Percentiles rank a stretch among this genome's conserved stretches.
Evolutionary conservation across 208 protist species (phyloP).

Genomic region (Trichomonas vaginalis): DNA sequence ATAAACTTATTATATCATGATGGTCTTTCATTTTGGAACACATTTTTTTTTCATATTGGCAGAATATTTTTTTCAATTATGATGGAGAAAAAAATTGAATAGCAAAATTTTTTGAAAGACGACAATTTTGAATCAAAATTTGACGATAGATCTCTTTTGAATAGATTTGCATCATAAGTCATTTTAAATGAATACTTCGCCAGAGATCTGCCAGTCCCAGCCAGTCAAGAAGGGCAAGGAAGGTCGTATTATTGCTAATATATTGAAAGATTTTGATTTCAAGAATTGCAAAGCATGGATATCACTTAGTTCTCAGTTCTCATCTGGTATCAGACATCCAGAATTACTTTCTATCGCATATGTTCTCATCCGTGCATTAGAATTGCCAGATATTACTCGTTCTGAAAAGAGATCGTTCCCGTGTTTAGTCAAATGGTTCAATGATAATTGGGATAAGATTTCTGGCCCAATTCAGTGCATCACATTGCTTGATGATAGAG

Average conservation of each 20-base stretch:
- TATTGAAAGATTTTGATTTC: background rate
- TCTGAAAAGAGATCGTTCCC: background rate
- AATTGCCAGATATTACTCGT: background rate
- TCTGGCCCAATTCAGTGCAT: background rate
- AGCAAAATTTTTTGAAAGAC: too few relatives aligned
- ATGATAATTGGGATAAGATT: constrained; percentile 5
- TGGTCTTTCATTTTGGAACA: too few relatives aligned
- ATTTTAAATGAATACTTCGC: too few relatives aligned
- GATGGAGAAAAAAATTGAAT: too few relatives aligned
- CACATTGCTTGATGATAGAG: background rate
- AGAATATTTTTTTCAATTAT: too few relatives aligned
- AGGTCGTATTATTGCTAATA: background rate
- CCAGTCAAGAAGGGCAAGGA: background rate
- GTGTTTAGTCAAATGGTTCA: background rate
- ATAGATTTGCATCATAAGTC: too few relatives aligned
- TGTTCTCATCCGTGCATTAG: background rate
- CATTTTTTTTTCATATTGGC: too few relatives aligned
- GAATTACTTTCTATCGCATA: background rate
- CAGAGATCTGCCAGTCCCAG: too few relatives aligned
- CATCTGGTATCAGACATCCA: background rate
- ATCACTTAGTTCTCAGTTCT: background rate
- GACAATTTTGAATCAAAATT: too few relatives aligned
- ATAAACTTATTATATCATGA: too few relatives aligned
- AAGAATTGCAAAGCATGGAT: background rate
- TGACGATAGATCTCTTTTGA: too few relatives aligned